Percentiles rank a stretch among this genome's conserved stretches.
Evolutionary conservation across 305 asterid species (phyloP).

Genomic region (Fraxinus velutina): DNA sequence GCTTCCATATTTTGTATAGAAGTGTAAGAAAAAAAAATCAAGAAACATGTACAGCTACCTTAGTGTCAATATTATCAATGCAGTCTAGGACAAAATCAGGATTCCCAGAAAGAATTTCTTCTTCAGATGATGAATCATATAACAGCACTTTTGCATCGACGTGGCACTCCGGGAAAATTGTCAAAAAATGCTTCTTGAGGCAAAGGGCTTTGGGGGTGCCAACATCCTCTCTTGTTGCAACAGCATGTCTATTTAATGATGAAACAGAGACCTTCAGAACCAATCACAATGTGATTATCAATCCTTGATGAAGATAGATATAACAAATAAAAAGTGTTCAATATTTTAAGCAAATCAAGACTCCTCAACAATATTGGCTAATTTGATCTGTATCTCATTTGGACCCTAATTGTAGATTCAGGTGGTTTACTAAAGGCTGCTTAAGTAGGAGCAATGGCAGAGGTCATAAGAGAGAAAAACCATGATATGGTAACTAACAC

Average conservation of each 20-base stretch:
- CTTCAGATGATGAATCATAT: constrained; percentile 88
- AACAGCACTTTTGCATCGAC: constrained; percentile 77
- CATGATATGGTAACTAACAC: neutral
- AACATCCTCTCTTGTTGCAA: constrained; percentile 94
- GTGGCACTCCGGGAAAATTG: constrained; percentile 85
- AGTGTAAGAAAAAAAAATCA: constrained; percentile 5
- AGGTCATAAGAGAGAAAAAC: neutral
- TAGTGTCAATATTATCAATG: constrained; percentile 94
- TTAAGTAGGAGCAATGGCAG: neutral
- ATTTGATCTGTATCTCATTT: constrained; percentile 13
- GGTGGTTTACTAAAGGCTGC: neutral
- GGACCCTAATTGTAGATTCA: neutral
- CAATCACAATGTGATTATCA: constrained; percentile 23
- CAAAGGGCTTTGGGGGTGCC: constrained; percentile 86
- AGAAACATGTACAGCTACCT: constrained; percentile 42
- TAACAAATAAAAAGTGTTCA: neutral
- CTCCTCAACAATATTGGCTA: constrained; percentile 11
- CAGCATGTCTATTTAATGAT: constrained; percentile 94
- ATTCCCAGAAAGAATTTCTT: constrained; percentile 80
- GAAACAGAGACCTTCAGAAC: constrained; percentile 83
- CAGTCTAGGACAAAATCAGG: constrained; percentile 93
- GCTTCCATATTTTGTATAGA: neutral
- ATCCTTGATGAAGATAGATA: neutral
- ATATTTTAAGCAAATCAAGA: constrained; percentile 21
- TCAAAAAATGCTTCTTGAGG: constrained; percentile 74